Evolutionary conservation across 495 filamentous ascomycete genomes (phyloP), one percentile per base, ranked within the genome.

Genomic region (Amphirosellinia nigrospora): DNA sequence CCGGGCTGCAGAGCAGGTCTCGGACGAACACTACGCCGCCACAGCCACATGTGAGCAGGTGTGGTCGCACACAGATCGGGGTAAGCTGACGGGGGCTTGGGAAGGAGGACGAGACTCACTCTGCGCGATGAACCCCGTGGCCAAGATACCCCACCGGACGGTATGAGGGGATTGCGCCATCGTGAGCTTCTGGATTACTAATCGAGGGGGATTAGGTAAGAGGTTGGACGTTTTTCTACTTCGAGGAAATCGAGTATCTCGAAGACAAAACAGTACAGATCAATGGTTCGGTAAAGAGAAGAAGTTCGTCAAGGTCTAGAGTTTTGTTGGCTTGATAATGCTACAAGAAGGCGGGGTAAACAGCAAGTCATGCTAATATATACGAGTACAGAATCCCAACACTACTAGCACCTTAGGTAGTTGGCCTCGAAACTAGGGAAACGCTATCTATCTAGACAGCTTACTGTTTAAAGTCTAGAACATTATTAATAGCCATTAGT

Each of bases 1-100:
- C 83, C n/a, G 94, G 91, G 79, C 94, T 90, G 72, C 86, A 84
- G 67, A 94, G 89, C 56, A 98, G 89, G 78, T 97, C 95, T 80
- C 90, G 90, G 69, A 90, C 86, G 83, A 98, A 98, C 61, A 82
- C 91, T 91, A 73, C 11, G 39, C n/a, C n/a, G 45, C 3, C 34
- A 30, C 26, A 26, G 30, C 7, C 28, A 16, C n/a, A 28, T 32
- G 60, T 66, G n/a, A 70, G 41, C 15, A 58, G 19, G 39, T 36
- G 36, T 56, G 36, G 63, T 39, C 45, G 21, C 36, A 56, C 38
- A 53, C 7, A 21, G n/a, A 41, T 45, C 34, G 26, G 19, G 6
- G 28, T 30, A 16, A 23, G 45, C 45, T 30, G 26, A 52, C 26
- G 48, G 10, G 2, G n/a, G n/a, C n/a, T 4, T 13, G 8, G 61